Percentiles rank a stretch among this genome's conserved stretches.
These are phyloP conservation scores for Thozetella sp. DNA, from an alignment of 495 filamentous ascomycete species.

Conservation along the genomic window DNA sequence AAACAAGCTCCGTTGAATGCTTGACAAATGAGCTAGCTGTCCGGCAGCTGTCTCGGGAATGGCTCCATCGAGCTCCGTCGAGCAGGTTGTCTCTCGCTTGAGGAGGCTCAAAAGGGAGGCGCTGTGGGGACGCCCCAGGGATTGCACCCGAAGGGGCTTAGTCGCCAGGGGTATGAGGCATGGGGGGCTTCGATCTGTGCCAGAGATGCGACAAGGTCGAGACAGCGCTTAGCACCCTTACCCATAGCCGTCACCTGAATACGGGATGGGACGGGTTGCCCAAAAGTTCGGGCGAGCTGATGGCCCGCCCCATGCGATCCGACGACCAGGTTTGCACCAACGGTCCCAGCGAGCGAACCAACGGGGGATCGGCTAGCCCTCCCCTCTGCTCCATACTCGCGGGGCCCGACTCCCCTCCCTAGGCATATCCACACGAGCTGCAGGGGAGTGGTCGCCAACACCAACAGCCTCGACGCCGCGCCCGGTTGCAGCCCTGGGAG, in stretches of 20 bases:
- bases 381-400: neutral
- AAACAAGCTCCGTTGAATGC: too few species aligned
- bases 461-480: too few species aligned
- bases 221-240: neutral
- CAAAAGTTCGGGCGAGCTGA: neutral
- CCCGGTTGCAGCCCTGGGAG: too few species aligned
- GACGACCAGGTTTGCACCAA: neutral
- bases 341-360: neutral
- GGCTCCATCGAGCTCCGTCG: neutral
- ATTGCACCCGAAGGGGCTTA: neutral
- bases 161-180: neutral
- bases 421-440: neutral
- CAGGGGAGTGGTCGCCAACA: neutral
- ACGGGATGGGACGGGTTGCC: neutral
- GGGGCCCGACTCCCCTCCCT: too few species aligned
- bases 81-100: too few species aligned
- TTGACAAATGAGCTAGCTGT: too few species aligned
- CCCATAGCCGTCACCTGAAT: neutral
- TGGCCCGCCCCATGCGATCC: neutral
- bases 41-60: neutral
- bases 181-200: neutral
- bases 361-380: neutral
- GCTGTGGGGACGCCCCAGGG: too few species aligned
- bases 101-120: too few species aligned
- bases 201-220: slow-evolving; percentile 1